phyloP scores from a whole-genome alignment of 2,329 filamentous ascomycete species.

The Coniochaeta pulveracea region DNA sequence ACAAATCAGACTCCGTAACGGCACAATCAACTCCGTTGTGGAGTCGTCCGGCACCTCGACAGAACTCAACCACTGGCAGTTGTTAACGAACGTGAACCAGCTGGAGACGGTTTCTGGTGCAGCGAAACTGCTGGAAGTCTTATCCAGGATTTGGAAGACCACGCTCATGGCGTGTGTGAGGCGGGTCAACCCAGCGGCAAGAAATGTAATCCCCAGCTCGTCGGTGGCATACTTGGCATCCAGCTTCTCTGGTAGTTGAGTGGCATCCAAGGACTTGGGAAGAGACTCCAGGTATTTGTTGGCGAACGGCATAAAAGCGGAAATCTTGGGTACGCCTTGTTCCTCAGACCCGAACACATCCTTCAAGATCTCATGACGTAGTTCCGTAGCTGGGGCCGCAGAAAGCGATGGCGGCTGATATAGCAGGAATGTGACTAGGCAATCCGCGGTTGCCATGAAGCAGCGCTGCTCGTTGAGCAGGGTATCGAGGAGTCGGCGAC shows the following conservation, averaged over 20 bases:
- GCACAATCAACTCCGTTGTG: conserved; percentile 39
- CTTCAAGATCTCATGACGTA: conserved; percentile 11
- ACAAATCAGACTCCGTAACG: conserved; percentile 58
- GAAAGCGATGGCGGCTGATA: conserved; percentile 17
- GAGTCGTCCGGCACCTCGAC: conserved; percentile 31
- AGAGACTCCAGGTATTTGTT: conserved; percentile 36
- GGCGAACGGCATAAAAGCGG: conserved; percentile 31
- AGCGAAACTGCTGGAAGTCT: conserved; percentile 41
- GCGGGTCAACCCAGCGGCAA: conserved; percentile 50
- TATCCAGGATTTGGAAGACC: conserved; percentile 58
- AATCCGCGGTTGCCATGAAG: conserved; percentile 53
- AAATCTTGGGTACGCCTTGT: conserved; percentile 9
- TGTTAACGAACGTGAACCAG: conserved; percentile 67
- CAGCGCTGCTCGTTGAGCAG: conserved; percentile 63
- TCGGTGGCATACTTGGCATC: not conserved
- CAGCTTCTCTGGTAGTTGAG: not conserved
- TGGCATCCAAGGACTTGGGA: conserved; percentile 30
- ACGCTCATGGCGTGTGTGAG: conserved; percentile 63
- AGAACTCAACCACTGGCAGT: conserved; percentile 57
- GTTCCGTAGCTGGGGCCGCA: conserved; percentile 8
- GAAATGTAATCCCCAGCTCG: conserved; percentile 9
- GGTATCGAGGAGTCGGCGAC: conserved; percentile 55
- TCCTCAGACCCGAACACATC: conserved; percentile 11
- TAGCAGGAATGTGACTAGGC: conserved; percentile 38
- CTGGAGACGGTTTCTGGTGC: conserved; percentile 46